A percentile compares a stretch with the other conserved stretches of the same genome.
Evolutionary conservation across 768 basidiomycete genomes (phyloP).

Genomic region (Crepidotus variabilis): DNA sequence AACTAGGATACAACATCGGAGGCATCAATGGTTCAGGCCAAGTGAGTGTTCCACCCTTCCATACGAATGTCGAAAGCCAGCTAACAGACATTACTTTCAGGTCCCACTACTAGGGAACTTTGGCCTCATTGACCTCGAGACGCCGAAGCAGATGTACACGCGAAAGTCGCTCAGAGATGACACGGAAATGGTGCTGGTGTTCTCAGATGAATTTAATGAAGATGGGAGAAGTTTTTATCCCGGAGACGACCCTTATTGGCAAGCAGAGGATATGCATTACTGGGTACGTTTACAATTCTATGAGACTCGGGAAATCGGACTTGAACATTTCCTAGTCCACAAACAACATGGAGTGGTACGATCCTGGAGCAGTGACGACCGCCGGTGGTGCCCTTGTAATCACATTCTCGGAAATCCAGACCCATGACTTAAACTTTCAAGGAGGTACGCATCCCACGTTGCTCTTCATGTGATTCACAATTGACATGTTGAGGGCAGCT

Average conservation of each 20-base stretch:
- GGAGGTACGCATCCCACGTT: slow-evolving; percentile 40
- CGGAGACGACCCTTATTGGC: slow-evolving; percentile 85
- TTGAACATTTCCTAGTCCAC: slow-evolving; percentile 40
- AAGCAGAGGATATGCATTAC: slow-evolving; percentile 75
- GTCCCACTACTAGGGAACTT: slow-evolving; percentile 61
- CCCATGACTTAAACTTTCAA: slow-evolving; percentile 68
- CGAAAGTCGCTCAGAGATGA: slow-evolving; percentile 59
- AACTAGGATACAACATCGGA: slow-evolving; percentile 33
- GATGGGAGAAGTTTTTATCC: slow-evolving; percentile 77
- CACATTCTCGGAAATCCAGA: slow-evolving; percentile 58
- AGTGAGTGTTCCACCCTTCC: slow-evolving; percentile 25
- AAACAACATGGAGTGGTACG: slow-evolving; percentile 85
- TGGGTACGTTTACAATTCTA: slow-evolving; percentile 44
- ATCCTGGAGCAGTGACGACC: slow-evolving; percentile 72
- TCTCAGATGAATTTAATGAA: slow-evolving; percentile 79
- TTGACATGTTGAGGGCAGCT: slow-evolving; percentile 31
- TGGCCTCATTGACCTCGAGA: slow-evolving; percentile 56
- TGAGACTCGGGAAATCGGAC: not conserved
- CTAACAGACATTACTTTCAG: slow-evolving; percentile 26
- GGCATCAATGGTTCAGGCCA: slow-evolving; percentile 72
- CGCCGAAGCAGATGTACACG: slow-evolving; percentile 52
- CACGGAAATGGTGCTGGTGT: slow-evolving; percentile 53
- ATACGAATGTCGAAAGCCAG: slow-evolving; percentile 14
- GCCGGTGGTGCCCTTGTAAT: slow-evolving; percentile 67
- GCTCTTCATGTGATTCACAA: slow-evolving; percentile 28